phyloP scores from a whole-genome alignment of 164 flowering plant species.

The Dillenia suffruticosa region DNA sequence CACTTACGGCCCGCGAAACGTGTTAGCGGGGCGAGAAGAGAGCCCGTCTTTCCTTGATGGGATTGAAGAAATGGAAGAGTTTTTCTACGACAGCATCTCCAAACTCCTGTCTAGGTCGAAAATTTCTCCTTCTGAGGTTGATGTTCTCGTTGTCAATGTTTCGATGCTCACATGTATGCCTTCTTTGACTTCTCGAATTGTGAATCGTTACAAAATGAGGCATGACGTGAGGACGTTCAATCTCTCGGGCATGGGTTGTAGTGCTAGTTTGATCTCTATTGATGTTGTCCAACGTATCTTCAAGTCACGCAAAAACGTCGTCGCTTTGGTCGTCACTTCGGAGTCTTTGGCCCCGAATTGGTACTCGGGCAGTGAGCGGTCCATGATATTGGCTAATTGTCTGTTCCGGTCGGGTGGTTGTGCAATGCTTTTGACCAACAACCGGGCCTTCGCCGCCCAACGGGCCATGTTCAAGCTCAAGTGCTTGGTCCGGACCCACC shows the following conservation, averaged over 20 bases:
- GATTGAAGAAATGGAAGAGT: conserved; percentile 55
- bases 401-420: conserved; percentile 65
- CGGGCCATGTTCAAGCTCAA: conserved; percentile 47
- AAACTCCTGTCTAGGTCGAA: conserved; percentile 30
- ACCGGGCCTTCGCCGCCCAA: conserved; percentile 13
- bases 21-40: conserved; percentile 37
- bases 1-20: conserved; percentile 53
- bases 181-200: conserved; percentile 40
- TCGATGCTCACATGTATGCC: conserved; percentile 50
- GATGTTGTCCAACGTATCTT: conserved; percentile 36
- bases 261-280: conserved; percentile 54
- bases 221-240: conserved; percentile 47
- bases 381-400: conserved; percentile 67
- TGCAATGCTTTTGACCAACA: conserved; percentile 53
- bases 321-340: conserved; percentile 49
- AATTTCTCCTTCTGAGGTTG: conserved; percentile 41
- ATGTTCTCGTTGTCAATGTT: conserved; percentile 54
- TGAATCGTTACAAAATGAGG: conserved; percentile 49
- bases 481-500: conserved; percentile 56
- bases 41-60: conserved; percentile 29
- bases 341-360: conserved; percentile 55
- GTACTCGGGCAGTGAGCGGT: conserved; percentile 58
- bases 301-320: conserved; percentile 24
- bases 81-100: conserved; percentile 36
- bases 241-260: conserved; percentile 73